Percentiles rank a stretch among this genome's conserved stretches.
Conservation (phyloP, 177 flowering plant genomes). For the Vitis hybrid region DNA sequence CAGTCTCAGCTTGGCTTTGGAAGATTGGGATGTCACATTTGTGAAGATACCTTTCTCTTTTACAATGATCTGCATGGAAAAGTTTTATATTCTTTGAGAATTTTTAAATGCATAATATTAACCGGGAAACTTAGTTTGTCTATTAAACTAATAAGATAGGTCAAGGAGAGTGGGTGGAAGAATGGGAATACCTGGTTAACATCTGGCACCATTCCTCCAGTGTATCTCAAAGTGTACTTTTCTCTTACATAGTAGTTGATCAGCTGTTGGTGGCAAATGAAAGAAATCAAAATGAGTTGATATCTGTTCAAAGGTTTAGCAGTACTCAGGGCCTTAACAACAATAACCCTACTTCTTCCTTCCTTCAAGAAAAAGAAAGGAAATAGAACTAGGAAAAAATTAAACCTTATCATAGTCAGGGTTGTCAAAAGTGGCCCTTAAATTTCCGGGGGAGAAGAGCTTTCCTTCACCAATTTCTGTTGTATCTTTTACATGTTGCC, state of each 20-base stretch:
- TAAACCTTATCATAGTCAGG: slow-evolving; percentile 78
- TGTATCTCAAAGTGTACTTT: slow-evolving; percentile 96
- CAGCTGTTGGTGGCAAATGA: slow-evolving; percentile 40
- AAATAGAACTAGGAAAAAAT: neutral
- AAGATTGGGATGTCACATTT: slow-evolving; percentile 80
- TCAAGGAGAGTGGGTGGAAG: neutral
- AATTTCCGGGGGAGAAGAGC: slow-evolving; percentile 94
- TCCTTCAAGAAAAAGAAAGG: neutral
- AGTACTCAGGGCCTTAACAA: too few relatives aligned
- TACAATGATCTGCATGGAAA: slow-evolving; percentile 73
- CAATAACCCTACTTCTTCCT: too few relatives aligned
- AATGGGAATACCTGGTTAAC: slow-evolving; percentile 73
- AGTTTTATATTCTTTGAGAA: neutral
- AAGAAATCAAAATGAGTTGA: neutral
- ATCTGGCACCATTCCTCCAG: slow-evolving; percentile 99
- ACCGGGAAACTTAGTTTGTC: neutral
- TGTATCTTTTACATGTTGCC: slow-evolving; percentile 98
- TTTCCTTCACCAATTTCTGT: slow-evolving; percentile 91
- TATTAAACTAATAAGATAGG: neutral
- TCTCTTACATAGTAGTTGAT: slow-evolving; percentile 81
- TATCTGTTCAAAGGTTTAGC: neutral
- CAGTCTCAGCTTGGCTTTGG: slow-evolving; percentile 94
- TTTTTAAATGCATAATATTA: neutral
- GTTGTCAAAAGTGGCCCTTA: slow-evolving; percentile 89
- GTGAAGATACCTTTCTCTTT: slow-evolving; percentile 99